These are phyloP conservation scores for Yarrowia porcina DNA, from an alignment of 805 yeast genomes.

Conservation along the genomic window DNA sequence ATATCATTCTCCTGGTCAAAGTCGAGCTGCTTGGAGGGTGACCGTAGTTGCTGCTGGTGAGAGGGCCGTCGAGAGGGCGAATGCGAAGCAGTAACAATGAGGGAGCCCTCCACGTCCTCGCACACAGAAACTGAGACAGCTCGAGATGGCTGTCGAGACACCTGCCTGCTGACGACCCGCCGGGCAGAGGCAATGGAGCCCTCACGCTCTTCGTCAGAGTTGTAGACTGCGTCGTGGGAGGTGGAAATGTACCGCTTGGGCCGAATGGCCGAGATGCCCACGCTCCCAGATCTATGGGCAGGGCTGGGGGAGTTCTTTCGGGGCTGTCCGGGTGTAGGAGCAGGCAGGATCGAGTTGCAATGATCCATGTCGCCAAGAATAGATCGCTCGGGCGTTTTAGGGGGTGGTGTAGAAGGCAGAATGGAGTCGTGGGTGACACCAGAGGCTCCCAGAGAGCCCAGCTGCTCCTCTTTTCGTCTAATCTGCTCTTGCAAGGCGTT, in stretches of 20 bases:
- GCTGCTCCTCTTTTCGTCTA: conserved; percentile 8
- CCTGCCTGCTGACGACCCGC: background rate
- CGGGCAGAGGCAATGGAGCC: background rate
- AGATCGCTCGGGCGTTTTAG: conserved; percentile 67
- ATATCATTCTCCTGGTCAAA: conserved; percentile 12
- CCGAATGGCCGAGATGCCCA: background rate
- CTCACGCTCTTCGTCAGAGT: conserved; percentile 15
- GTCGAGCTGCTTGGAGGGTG: conserved; percentile 14
- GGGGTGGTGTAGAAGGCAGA: conserved; percentile 39
- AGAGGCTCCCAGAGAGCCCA: conserved; percentile 28
- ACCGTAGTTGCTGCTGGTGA: conserved; percentile 10
- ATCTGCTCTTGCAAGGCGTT: conserved; percentile 17
- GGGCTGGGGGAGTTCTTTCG: conserved; percentile 50
- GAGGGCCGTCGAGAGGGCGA: conserved; percentile 5
- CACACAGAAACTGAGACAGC: conserved; percentile 20
- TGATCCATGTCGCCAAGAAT: conserved; percentile 65
- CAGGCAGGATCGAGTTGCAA: conserved; percentile 77
- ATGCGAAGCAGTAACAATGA: conserved; percentile 12
- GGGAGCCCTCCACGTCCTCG: conserved; percentile 21
- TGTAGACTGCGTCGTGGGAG: conserved; percentile 27
- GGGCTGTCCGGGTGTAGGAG: conserved; percentile 96
- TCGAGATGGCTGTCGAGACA: background rate
- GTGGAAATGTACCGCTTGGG: conserved; percentile 28
- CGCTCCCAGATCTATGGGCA: background rate
- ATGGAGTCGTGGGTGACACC: background rate